Conservation (phyloP, 352 stramenopile genomes). For the Pythium aphanidermatum region DNA sequence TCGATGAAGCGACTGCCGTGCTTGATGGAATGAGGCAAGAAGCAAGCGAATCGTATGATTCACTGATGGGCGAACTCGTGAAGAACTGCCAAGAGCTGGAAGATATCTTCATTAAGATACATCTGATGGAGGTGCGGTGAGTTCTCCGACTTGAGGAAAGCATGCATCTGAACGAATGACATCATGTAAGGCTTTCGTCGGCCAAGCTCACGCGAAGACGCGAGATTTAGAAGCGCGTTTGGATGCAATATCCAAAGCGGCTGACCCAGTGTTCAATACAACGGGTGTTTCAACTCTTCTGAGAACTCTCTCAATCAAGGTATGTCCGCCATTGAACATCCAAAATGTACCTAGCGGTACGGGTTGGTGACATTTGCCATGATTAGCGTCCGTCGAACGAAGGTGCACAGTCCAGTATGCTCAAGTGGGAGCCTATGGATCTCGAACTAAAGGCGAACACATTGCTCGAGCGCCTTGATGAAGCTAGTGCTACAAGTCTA, state of each 20-base stretch:
- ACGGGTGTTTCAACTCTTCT: constrained; percentile 49
- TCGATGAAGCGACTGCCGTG: constrained; percentile 59
- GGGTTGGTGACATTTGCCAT: too few species aligned
- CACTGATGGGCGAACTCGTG: constrained; percentile 49
- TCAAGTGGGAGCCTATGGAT: constrained; percentile 58
- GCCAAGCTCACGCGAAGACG: constrained; percentile 44
- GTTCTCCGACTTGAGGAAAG: not conserved
- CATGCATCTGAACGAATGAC: too few species aligned
- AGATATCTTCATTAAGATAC: constrained; percentile 69
- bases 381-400: constrained; percentile 26
- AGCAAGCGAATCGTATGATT: constrained; percentile 34
- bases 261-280: constrained; percentile 55
- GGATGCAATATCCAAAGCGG: constrained; percentile 43
- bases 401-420: constrained; percentile 15
- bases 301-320: constrained; percentile 66
- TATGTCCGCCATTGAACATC: too few species aligned
- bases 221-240: constrained; percentile 59
- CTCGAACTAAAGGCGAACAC: constrained; percentile 51
- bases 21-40: constrained; percentile 48
- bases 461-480: constrained; percentile 46
- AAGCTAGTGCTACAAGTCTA: constrained; percentile 43
- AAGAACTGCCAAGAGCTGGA: constrained; percentile 70
- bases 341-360: too few species aligned
- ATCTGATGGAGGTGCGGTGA: constrained; percentile 59
- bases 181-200: constrained; percentile 53